Conservation (phyloP, 2,329 filamentous ascomycete species). For the Didymellaceae sp. region DNA sequence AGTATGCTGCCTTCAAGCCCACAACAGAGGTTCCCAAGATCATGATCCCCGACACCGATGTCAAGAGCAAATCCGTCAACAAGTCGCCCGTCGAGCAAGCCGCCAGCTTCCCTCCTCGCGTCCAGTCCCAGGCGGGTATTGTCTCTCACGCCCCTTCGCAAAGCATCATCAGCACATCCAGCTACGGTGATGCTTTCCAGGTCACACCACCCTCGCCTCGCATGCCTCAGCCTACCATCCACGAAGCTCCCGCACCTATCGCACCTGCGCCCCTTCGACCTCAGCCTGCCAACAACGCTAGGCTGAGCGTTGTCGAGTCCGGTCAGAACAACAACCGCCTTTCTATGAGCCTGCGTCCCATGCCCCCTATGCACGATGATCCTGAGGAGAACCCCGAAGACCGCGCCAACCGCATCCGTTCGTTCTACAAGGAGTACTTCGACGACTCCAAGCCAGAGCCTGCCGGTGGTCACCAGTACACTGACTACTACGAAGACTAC, state of each 20-base stretch:
- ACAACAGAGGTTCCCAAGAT: slow-evolving; percentile 36
- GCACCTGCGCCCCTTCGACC: slow-evolving; percentile 41
- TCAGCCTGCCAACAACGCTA: slow-evolving; percentile 20
- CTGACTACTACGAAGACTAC: slow-evolving; percentile 77
- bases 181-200: slow-evolving; percentile 63
- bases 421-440: slow-evolving; percentile 99
- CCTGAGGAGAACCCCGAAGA: slow-evolving; percentile 90
- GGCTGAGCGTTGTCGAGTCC: slow-evolving; percentile 41
- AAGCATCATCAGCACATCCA: slow-evolving; percentile 58
- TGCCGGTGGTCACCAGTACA: slow-evolving; percentile 43
- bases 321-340: slow-evolving; percentile 56
- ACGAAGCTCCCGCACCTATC: slow-evolving; percentile 27
- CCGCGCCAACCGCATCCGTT: slow-evolving; percentile 93
- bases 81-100: slow-evolving; percentile 34
- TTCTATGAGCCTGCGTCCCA: slow-evolving; percentile 74
- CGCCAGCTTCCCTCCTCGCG: slow-evolving; percentile 30
- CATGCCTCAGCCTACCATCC: slow-evolving; percentile 24
- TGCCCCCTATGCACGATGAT: slow-evolving; percentile 76
- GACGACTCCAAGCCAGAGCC: slow-evolving; percentile 73
- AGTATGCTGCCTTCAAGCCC: slow-evolving; percentile 48
- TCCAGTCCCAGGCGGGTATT: slow-evolving; percentile 48
- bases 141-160: slow-evolving; percentile 42
- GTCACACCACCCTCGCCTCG: slow-evolving; percentile 53
- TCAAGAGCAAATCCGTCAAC: slow-evolving; percentile 31
- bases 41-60: slow-evolving; percentile 27